Conservation (phyloP, 2,329 filamentous ascomycete genomes). For the Paraconiothyrium brasiliense region DNA sequence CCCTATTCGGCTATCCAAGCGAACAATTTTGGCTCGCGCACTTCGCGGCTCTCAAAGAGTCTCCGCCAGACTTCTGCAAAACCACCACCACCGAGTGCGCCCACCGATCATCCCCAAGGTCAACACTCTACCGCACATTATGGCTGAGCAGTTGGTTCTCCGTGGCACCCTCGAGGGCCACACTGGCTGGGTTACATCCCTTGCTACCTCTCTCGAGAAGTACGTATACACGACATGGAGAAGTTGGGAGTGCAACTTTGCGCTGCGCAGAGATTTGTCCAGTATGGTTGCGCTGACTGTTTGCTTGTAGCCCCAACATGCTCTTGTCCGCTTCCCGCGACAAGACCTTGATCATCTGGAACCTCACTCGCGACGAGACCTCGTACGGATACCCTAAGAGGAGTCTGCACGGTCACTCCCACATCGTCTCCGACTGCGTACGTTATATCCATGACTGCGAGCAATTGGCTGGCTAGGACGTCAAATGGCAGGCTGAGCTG, state of each 20-base stretch:
- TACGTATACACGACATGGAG: conserved; percentile 51
- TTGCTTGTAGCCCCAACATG: conserved; percentile 86
- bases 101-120: conserved; percentile 41
- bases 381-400: conserved; percentile 99
- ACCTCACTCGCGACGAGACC: conserved; percentile 97
- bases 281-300: background rate
- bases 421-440: conserved; percentile 99
- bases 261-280: background rate
- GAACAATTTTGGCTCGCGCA: conserved; percentile 8
- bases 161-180: conserved; percentile 98
- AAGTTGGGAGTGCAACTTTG: conserved; percentile 19
- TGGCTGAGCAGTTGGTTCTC: conserved; percentile 95
- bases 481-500: conserved; percentile 35
- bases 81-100: conserved; percentile 40
- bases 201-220: conserved; percentile 99
- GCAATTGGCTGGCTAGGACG: conserved; percentile 41
- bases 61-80: conserved; percentile 29
- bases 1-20: conserved; percentile 5
- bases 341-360: conserved; percentile 99
- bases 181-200: conserved; percentile 98
- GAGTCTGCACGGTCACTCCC: conserved; percentile 97
- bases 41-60: conserved; percentile 14
- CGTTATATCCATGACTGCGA: conserved; percentile 55
- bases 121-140: conserved; percentile 57
- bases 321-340: conserved; percentile 96